phyloP scores from a whole-genome alignment of 2,329 filamentous ascomycete species.

The Bertia moriformis region DNA sequence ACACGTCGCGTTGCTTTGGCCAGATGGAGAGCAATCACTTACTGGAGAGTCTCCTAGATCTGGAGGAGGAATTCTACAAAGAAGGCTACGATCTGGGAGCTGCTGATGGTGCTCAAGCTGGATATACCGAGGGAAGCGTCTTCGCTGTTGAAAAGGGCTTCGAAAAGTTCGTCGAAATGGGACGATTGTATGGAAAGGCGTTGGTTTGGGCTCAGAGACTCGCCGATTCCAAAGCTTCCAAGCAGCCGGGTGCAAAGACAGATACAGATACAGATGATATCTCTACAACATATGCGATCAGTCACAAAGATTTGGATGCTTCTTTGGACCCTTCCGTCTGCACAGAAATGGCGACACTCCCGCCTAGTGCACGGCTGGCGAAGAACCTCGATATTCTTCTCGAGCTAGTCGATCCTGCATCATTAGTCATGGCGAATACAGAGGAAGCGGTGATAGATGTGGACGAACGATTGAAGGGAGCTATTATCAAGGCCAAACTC shows the following conservation, averaged over 20 bases:
- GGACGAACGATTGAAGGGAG: slow-evolving; percentile 44
- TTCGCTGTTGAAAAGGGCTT: slow-evolving; percentile 54
- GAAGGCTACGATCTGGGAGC: slow-evolving; percentile 41
- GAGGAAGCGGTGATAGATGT: slow-evolving; percentile 47
- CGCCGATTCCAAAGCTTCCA: slow-evolving; percentile 7
- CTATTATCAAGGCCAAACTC: slow-evolving; percentile 41
- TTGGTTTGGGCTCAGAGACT: slow-evolving; percentile 41
- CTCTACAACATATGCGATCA: too few relatives aligned
- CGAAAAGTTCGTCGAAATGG: slow-evolving; percentile 46
- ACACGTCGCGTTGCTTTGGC: too few relatives aligned
- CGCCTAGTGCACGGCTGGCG: slow-evolving; percentile 27
- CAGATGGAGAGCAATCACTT: neutral
- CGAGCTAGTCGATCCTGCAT: slow-evolving; percentile 36
- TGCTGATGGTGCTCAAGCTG: slow-evolving; percentile 37
- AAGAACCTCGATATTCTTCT: slow-evolving; percentile 38
- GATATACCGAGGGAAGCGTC: slow-evolving; percentile 46
- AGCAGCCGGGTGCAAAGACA: neutral
- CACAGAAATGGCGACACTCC: slow-evolving; percentile 16
- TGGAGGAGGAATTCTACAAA: slow-evolving; percentile 47
- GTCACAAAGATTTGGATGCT: neutral
- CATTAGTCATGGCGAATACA: slow-evolving; percentile 37
- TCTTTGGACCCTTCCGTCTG: slow-evolving; percentile 13
- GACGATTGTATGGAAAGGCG: slow-evolving; percentile 38
- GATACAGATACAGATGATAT: neutral
- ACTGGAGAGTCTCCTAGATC: slow-evolving; percentile 39